Percentiles rank a stretch among this genome's conserved stretches.
Evolutionary conservation across 2,329 filamentous ascomycete species (phyloP).

Genomic region (Fusarium albidum): DNA sequence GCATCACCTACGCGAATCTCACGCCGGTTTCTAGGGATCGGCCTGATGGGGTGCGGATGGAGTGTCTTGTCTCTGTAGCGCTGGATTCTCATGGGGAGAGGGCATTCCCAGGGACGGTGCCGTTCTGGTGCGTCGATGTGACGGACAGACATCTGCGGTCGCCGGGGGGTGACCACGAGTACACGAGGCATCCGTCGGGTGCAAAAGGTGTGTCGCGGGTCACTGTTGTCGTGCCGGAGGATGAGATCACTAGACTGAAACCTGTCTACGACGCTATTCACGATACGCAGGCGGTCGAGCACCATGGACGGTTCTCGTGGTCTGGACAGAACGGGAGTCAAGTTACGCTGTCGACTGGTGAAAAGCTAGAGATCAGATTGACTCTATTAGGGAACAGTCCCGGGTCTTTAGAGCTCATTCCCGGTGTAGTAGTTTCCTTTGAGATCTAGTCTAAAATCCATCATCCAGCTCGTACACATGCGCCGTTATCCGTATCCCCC

Average conservation of each 20-base stretch:
- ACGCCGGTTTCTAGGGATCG: constrained; percentile 60
- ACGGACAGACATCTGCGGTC: constrained; percentile 65
- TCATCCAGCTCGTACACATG: too few relatives aligned
- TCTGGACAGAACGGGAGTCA: constrained; percentile 17
- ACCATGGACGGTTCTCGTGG: constrained; percentile 31
- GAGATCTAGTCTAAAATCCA: too few relatives aligned
- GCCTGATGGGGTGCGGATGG: constrained; percentile 63
- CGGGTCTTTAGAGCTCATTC: constrained; percentile 32
- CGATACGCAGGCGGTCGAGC: neutral
- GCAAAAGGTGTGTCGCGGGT: constrained; percentile 60
- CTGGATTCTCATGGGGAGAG: constrained; percentile 35
- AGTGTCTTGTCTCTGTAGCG: constrained; percentile 65
- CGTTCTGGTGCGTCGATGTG: constrained; percentile 73
- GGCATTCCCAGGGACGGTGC: constrained; percentile 58
- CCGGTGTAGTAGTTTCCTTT: constrained; percentile 34
- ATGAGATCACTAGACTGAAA: constrained; percentile 26
- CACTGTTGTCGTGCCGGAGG: constrained; percentile 44
- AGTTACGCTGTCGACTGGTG: constrained; percentile 17
- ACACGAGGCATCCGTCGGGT: constrained; percentile 57
- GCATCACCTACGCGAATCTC: constrained; percentile 57
- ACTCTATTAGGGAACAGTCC: constrained; percentile 37
- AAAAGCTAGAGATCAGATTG: constrained; percentile 28
- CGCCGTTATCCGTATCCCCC: too few relatives aligned
- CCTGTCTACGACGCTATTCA: constrained; percentile 43
- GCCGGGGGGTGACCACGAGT: constrained; percentile 44